Percentiles rank a stretch among this genome's conserved stretches.
Evolutionary conservation across 1,284 basidiomycete genomes (phyloP).

Genomic region (Earliella scabrosa): DNA sequence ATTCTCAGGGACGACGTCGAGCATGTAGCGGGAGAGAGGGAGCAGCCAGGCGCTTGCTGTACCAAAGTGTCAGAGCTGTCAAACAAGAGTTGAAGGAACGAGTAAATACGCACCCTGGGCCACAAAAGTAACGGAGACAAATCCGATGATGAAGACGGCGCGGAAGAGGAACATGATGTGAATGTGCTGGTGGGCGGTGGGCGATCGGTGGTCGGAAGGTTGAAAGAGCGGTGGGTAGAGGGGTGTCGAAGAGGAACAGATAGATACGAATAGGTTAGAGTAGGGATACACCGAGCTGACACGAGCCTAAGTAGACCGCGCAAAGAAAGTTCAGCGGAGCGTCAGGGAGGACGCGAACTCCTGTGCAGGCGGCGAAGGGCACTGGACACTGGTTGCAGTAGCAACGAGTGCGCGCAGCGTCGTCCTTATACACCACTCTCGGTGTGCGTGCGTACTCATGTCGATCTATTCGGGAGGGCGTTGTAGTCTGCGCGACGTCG

Average conservation of each 20-base stretch:
- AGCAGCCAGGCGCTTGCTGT: conserved; percentile 19
- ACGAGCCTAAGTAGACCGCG: conserved; percentile 17
- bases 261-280: conserved; percentile 24
- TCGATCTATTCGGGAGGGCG: background rate
- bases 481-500: conserved; percentile 17
- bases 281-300: conserved; percentile 5
- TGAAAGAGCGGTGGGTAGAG: conserved; percentile 3
- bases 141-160: conserved; percentile 17
- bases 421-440: conserved; percentile 13
- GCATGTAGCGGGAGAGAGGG: conserved; percentile 22
- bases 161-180: conserved; percentile 22
- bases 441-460: background rate
- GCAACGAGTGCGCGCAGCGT: conserved; percentile 10
- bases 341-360: conserved; percentile 4
- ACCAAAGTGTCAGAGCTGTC: too few relatives aligned
- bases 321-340: conserved; percentile 7
- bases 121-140: conserved; percentile 12
- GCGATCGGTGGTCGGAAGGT: background rate
- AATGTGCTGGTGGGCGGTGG: background rate
- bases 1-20: conserved; percentile 21
- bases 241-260: conserved; percentile 11
- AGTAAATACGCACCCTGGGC: conserved; percentile 6
- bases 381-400: conserved; percentile 22
- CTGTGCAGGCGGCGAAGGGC: conserved; percentile 10
- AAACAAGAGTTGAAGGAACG: background rate